Conservation (phyloP, 2,329 filamentous ascomycete genomes). For the Aureobasidium musti region DNA sequence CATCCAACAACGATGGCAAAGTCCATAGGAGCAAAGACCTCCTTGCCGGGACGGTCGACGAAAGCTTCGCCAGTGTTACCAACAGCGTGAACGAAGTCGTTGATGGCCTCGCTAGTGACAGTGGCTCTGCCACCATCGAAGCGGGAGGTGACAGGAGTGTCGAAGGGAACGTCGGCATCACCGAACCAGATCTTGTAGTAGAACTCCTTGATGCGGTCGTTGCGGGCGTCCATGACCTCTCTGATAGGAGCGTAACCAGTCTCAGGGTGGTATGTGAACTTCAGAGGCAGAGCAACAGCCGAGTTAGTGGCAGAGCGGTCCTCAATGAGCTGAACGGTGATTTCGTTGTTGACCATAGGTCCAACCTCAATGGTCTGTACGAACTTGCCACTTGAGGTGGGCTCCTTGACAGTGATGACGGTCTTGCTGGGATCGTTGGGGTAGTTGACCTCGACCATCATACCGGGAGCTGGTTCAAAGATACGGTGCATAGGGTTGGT, state of each 20-base stretch:
- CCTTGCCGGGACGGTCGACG: constrained; percentile 91
- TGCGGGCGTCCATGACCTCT: constrained; percentile 93
- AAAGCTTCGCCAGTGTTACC: constrained; percentile 98
- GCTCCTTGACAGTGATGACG: constrained; percentile 82
- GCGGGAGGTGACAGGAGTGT: constrained; percentile 78
- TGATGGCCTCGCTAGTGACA: constrained; percentile 90
- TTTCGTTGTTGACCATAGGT: constrained; percentile 72
- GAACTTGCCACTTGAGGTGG: constrained; percentile 80
- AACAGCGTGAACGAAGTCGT: constrained; percentile 98
- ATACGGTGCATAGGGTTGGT: constrained; percentile 94
- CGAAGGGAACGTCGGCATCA: constrained; percentile 77
- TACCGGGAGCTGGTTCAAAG: constrained; percentile 79
- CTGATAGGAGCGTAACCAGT: constrained; percentile 96
- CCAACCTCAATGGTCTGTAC: constrained; percentile 86
- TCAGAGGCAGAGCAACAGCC: constrained; percentile 78
- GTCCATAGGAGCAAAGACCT: constrained; percentile 95
- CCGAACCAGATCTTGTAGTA: constrained; percentile 99
- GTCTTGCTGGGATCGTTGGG: constrained; percentile 83
- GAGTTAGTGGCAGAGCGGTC: constrained; percentile 83
- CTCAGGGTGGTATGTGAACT: constrained; percentile 92
- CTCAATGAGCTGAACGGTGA: constrained; percentile 88
- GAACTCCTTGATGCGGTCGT: constrained; percentile 98
- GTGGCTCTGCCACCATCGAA: constrained; percentile 88
- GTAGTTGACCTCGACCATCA: constrained; percentile 83
- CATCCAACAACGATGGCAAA: constrained; percentile 54